Conservation (phyloP, 1,284 basidiomycete genomes). For the Singerocomus inundabilis region DNA sequence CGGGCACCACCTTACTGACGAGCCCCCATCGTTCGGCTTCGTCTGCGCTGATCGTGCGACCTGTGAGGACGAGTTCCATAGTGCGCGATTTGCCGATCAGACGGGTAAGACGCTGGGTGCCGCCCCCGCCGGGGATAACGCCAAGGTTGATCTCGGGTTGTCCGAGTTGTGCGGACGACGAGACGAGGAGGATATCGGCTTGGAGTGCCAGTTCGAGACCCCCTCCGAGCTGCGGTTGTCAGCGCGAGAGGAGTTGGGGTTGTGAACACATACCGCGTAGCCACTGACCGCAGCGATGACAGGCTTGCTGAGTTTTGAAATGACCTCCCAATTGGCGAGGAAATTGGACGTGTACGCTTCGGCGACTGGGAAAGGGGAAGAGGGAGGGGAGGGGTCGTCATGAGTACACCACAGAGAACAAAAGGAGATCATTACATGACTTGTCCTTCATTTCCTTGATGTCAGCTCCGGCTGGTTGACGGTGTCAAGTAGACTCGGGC, state of each 20-base stretch:
- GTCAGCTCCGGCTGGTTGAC: constrained; percentile 71
- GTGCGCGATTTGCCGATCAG: constrained; percentile 91
- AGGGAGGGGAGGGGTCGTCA: too few species aligned
- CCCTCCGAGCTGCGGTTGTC: constrained; percentile 73
- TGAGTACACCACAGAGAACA: too few species aligned
- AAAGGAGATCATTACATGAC: constrained; percentile 76
- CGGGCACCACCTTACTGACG: constrained; percentile 78
- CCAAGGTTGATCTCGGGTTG: constrained; percentile 98
- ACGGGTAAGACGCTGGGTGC: constrained; percentile 80
- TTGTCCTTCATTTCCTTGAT: constrained; percentile 96
- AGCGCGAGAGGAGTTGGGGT: neutral
- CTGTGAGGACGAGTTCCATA: constrained; percentile 95
- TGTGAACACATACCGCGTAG: constrained; percentile 69
- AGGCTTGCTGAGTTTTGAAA: constrained; percentile 83
- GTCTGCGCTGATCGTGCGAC: constrained; percentile 74
- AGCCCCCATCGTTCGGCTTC: constrained; percentile 89
- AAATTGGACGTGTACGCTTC: constrained; percentile 91
- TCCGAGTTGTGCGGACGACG: constrained; percentile 89
- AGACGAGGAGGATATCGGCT: constrained; percentile 97
- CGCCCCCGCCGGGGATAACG: constrained; percentile 91
- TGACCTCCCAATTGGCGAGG: constrained; percentile 82
- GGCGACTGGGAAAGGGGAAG: constrained; percentile 50
- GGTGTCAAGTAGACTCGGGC: neutral
- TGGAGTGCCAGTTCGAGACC: constrained; percentile 96
- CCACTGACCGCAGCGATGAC: constrained; percentile 96